Conservation (phyloP, 2,329 filamentous ascomycete species). For the Byssoonygena ceratinophila region DNA sequence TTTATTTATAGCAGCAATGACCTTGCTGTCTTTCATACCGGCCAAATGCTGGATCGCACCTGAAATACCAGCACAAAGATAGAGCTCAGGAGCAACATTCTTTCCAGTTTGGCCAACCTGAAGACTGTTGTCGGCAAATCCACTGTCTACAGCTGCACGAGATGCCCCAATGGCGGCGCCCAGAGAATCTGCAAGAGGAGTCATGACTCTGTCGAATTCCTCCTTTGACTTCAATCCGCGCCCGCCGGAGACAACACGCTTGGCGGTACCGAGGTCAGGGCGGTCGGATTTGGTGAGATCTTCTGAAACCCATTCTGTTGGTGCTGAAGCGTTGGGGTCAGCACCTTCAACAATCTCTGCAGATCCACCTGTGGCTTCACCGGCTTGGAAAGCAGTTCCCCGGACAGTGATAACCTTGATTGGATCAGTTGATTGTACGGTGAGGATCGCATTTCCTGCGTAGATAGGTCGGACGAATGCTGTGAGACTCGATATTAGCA, state of each 20-base stretch:
- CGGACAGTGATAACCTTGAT: slow-evolving; percentile 88
- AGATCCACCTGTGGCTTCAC: slow-evolving; percentile 59
- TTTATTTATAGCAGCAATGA: slow-evolving; percentile 98
- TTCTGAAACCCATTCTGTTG: slow-evolving; percentile 86
- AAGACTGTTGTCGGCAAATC: slow-evolving; percentile 95
- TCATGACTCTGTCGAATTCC: slow-evolving; percentile 87
- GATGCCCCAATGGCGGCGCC: slow-evolving; percentile 95
- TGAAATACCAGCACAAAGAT: slow-evolving; percentile 89
- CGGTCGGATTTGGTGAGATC: slow-evolving; percentile 87
- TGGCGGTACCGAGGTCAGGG: slow-evolving; percentile 82
- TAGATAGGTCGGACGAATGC: slow-evolving; percentile 94
- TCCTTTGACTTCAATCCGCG: slow-evolving; percentile 95
- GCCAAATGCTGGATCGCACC: slow-evolving; percentile 97
- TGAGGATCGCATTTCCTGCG: slow-evolving; percentile 92
- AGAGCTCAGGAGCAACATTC: slow-evolving; percentile 92
- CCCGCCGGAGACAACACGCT: slow-evolving; percentile 82
- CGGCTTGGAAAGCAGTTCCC: slow-evolving; percentile 78
- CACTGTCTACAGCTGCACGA: slow-evolving; percentile 88
- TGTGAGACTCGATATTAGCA: slow-evolving; percentile 20
- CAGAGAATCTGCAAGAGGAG: slow-evolving; percentile 80
- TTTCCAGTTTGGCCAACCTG: slow-evolving; percentile 98
- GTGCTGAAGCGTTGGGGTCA: slow-evolving; percentile 65
- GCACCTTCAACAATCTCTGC: slow-evolving; percentile 68
- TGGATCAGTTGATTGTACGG: slow-evolving; percentile 76
- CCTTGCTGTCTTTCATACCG: slow-evolving; percentile 99